Percentiles rank a stretch among this genome's conserved stretches.
Conservation (phyloP, 2,329 filamentous ascomycete species). For the Incumbomyces delicatus region DNA sequence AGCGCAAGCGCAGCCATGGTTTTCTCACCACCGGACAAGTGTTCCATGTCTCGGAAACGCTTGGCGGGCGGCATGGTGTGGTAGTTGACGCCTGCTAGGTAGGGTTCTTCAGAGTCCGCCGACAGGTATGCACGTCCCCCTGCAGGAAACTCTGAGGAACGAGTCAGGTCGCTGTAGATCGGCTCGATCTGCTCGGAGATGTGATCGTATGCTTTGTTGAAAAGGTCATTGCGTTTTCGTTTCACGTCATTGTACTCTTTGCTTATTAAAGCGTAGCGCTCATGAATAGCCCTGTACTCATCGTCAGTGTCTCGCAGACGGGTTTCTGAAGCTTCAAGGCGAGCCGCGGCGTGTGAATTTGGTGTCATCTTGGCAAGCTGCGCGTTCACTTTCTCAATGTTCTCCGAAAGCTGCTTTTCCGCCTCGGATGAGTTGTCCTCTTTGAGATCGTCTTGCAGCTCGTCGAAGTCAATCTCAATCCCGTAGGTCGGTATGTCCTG, state of each 20-base stretch:
- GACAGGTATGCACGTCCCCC: constrained; percentile 82
- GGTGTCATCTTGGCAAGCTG: constrained; percentile 92
- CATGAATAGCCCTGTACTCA: constrained; percentile 78
- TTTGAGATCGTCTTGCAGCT: constrained; percentile 72
- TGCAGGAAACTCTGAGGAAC: constrained; percentile 82
- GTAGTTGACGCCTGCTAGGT: constrained; percentile 92
- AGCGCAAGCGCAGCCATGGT: constrained; percentile 97
- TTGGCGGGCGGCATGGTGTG: constrained; percentile 98
- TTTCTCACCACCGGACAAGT: constrained; percentile 93
- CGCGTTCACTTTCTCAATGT: constrained; percentile 60
- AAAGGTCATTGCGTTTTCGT: constrained; percentile 73
- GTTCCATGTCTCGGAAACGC: constrained; percentile 98
- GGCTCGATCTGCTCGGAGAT: constrained; percentile 89
- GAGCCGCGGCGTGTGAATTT: constrained; percentile 91
- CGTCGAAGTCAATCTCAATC: constrained; percentile 77
- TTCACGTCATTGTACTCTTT: constrained; percentile 78
- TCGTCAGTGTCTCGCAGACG: constrained; percentile 75
- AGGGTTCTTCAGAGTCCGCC: constrained; percentile 92
- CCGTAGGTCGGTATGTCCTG: constrained; percentile 69
- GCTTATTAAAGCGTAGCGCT: constrained; percentile 61
- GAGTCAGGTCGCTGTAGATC: constrained; percentile 91
- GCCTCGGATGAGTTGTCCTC: constrained; percentile 62
- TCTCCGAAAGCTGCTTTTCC: constrained; percentile 68
- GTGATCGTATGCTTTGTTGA: constrained; percentile 90
- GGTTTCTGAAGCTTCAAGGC: constrained; percentile 73